Percentiles rank a stretch among this genome's conserved stretches.
Evolutionary conservation across 139 green algal genomes (phyloP).

Genomic region (Marvania coccoides): DNA sequence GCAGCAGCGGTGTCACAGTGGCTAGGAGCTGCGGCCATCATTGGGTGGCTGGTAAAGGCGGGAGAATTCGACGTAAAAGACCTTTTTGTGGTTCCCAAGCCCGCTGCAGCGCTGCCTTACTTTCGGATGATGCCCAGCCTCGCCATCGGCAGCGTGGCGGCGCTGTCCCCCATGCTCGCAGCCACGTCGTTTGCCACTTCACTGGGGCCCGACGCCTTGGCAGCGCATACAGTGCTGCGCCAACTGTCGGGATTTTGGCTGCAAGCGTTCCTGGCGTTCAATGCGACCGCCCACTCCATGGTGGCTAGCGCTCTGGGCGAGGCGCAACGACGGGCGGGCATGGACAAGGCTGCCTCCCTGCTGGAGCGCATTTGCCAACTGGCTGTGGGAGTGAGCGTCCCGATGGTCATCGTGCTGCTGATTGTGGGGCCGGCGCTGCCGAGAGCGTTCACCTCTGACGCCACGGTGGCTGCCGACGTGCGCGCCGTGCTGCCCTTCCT

Average conservation of each 20-base stretch:
- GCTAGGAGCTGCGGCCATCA: slow-evolving; percentile 22
- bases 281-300: slow-evolving; percentile 23
- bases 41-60: slow-evolving; percentile 11
- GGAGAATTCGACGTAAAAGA: slow-evolving; percentile 9
- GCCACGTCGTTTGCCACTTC: slow-evolving; percentile 16
- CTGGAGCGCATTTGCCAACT: slow-evolving; percentile 21
- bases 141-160: slow-evolving; percentile 14
- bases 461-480: slow-evolving; percentile 8
- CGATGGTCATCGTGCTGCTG: slow-evolving; percentile 2
- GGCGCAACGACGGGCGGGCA: neutral
- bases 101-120: slow-evolving; percentile 4
- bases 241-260: slow-evolving; percentile 30
- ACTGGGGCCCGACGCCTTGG: slow-evolving; percentile 14
- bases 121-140: slow-evolving; percentile 9
- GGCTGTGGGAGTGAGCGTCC: slow-evolving; percentile 5
- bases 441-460: slow-evolving; percentile 21
- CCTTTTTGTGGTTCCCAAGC: slow-evolving; percentile 5
- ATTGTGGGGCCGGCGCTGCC: slow-evolving; percentile 5
- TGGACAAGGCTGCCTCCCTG: slow-evolving; percentile 1
- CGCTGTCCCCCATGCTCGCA: slow-evolving; percentile 21
- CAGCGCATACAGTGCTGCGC: slow-evolving; percentile 24
- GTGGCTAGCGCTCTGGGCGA: slow-evolving; percentile 17
- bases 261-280: slow-evolving; percentile 22
- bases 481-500: slow-evolving; percentile 15
- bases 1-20: slow-evolving; percentile 55